Base-by-base conservation (phyloP, 768 basidiomycete genomes). In the Chalciporus sphaerocephalus region DNA sequence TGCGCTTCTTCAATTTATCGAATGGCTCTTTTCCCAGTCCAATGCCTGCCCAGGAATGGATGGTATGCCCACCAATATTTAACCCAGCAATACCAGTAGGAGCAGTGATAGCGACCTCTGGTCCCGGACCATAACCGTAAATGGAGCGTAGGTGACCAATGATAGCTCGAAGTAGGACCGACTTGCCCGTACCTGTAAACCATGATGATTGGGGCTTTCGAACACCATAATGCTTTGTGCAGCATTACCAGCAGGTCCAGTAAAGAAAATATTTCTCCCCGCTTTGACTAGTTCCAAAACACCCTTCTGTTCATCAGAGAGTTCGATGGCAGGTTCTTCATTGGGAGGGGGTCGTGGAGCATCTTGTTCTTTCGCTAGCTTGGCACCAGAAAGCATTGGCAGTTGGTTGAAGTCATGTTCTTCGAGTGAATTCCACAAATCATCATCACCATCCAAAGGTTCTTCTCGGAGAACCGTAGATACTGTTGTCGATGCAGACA, bases 261-360 rank as follows among this genome's bases (percentile, higher is more conserved):
- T 87, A 61, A 87, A 87, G 67, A 89, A 87, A 22, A 87, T 72
- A 48, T 74, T 85, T 49, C 72, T 62, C 1, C 79, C 79, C 5
- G 69, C 68, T 27, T 77, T 69, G 7, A 85, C 80, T 28, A 71
- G 48, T 9, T 61, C 51, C 11, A 80, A 35, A n/a, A 79, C 66
- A 1, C 44, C 18, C 40, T 51, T 56, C 43, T 80, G 78, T 42
- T 79, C 75, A 17, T 61, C 55, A 15, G 67, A 69, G 41, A 66
- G 59, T 12, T 59, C 47, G 18, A 64, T 6, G 16, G 25, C 15
- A 16, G 52, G 57, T 9, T 50, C 47, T n/a, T 13, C 11, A 11
- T 28, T 30, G 15, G 41, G 51, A 18, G 15, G 44, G 17, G 38
- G 18, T 0, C 35, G 48, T 8, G 33, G 51, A 9, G 21, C 18